A percentile compares a stretch with the other conserved stretches of the same genome.
Evolutionary conservation across 441 rosid species (phyloP).

Genomic region (Populus hybrid): DNA sequence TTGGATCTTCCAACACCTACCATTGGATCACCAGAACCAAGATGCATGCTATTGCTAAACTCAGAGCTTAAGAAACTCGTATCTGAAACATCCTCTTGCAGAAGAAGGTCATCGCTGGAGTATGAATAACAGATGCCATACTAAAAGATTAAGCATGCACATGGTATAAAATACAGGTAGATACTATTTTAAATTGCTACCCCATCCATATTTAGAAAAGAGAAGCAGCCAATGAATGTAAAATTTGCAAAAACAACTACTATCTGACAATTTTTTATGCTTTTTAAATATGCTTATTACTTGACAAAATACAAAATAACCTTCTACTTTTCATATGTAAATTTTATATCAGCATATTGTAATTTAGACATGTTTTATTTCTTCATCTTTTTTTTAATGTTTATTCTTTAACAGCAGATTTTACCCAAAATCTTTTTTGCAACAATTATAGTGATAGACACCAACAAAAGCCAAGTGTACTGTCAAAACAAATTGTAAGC

Average conservation of each 20-base stretch:
- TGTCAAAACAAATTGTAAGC: not conserved
- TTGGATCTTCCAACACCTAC: conserved; percentile 44
- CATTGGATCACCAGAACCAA: conserved; percentile 51
- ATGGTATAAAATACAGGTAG: not conserved
- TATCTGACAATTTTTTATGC: not conserved
- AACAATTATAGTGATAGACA: not conserved
- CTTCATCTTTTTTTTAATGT: too few species aligned
- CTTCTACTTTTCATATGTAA: not conserved
- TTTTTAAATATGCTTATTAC: not conserved
- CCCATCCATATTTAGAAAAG: not conserved
- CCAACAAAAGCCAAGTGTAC: not conserved
- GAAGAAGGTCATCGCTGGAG: conserved; percentile 48
- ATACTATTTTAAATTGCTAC: not conserved
- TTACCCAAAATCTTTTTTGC: not conserved
- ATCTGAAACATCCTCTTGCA: conserved; percentile 82
- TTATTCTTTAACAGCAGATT: not conserved
- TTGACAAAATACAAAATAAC: not conserved
- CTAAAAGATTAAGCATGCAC: conserved; percentile 8
- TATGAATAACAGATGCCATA: too few species aligned
- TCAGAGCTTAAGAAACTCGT: conserved; percentile 51
- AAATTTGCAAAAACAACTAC: not conserved
- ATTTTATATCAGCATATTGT: not conserved
- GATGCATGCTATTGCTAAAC: conserved; percentile 71
- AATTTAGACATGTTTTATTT: not conserved
- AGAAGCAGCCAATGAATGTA: not conserved